These are phyloP conservation scores for Hortaea werneckii DNA, from an alignment of 2,329 filamentous ascomycete species.

Conservation along the genomic window DNA sequence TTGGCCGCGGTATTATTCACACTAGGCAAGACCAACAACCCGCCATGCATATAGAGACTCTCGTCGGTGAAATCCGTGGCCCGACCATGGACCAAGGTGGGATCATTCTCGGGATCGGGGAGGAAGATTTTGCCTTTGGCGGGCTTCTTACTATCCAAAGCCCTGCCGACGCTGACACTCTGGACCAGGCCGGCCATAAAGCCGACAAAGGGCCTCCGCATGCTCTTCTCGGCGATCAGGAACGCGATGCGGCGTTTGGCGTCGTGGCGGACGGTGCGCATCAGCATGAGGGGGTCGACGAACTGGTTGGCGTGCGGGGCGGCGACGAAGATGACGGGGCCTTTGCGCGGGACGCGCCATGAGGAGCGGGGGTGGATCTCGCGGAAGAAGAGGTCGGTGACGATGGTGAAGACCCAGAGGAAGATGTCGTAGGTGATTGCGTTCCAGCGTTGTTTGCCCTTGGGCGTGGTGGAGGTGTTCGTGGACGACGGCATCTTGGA, in stretches of 20 bases:
- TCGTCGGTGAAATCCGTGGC: slow-evolving; percentile 69
- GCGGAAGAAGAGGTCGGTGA: slow-evolving; percentile 94
- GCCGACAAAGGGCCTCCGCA: slow-evolving; percentile 81
- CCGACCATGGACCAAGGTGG: slow-evolving; percentile 67
- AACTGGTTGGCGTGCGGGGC: slow-evolving; percentile 98
- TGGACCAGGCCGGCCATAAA: slow-evolving; percentile 75
- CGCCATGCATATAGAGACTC: slow-evolving; percentile 61
- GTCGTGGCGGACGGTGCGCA: slow-evolving; percentile 79
- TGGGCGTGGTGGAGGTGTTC: neutral
- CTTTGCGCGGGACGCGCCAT: slow-evolving; percentile 84
- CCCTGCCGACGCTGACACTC: slow-evolving; percentile 83
- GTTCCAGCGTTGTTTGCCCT: neutral
- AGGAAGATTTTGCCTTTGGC: slow-evolving; percentile 75
- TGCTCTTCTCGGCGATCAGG: slow-evolving; percentile 90
- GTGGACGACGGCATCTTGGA: neutral
- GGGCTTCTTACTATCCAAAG: slow-evolving; percentile 77
- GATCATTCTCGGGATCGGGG: slow-evolving; percentile 76
- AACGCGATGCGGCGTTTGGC: slow-evolving; percentile 82
- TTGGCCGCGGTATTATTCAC: slow-evolving; percentile 72
- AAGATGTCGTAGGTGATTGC: slow-evolving; percentile 57
- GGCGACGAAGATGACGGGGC: slow-evolving; percentile 88
- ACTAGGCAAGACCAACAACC: slow-evolving; percentile 77
- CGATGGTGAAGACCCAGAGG: slow-evolving; percentile 65
- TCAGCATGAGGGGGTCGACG: slow-evolving; percentile 86
- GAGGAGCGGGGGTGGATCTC: slow-evolving; percentile 91